Evolutionary conservation across 202 grass and related monocot genomes (phyloP).

Genomic region (Digitaria exilis): DNA sequence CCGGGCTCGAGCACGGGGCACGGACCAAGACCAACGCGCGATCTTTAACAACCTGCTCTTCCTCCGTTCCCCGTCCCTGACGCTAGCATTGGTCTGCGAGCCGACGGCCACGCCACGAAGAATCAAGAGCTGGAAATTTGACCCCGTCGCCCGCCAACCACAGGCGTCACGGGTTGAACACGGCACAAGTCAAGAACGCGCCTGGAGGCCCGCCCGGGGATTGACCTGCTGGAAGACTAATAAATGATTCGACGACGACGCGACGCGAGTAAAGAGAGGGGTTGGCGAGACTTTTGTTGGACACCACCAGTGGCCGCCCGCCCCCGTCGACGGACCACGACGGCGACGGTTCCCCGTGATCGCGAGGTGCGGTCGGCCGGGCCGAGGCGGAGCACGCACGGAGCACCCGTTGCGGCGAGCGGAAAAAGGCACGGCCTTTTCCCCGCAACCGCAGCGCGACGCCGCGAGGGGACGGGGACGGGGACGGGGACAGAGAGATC

Average conservation of each 20-base stretch:
- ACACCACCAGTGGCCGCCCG: too few relatives aligned
- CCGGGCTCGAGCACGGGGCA: too few relatives aligned
- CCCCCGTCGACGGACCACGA: constrained; percentile 22
- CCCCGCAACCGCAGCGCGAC: not conserved
- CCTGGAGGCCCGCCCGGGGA: not conserved
- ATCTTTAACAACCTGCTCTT: not conserved
- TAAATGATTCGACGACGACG: constrained; percentile 45
- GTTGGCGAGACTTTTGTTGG: constrained; percentile 2
- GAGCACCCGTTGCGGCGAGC: constrained; percentile 23
- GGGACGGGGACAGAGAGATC: too few relatives aligned
- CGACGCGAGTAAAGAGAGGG: not conserved
- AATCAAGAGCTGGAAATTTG: not conserved
- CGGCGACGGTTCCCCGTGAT: constrained; percentile 38
- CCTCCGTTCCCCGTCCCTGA: not conserved
- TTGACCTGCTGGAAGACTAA: constrained; percentile 46
- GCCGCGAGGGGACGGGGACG: not conserved
- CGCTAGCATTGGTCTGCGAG: constrained; percentile 43
- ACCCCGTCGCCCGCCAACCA: not conserved
- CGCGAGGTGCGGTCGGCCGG: constrained; percentile 2
- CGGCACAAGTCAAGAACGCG: constrained; percentile 45
- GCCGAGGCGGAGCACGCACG: not conserved
- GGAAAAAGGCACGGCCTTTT: not conserved
- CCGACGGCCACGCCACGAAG: not conserved
- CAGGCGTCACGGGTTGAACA: constrained; percentile 44
- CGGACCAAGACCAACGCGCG: too few relatives aligned